phyloP scores from a whole-genome alignment of 2,329 filamentous ascomycete genomes.

The Ilyonectria destructans region DNA sequence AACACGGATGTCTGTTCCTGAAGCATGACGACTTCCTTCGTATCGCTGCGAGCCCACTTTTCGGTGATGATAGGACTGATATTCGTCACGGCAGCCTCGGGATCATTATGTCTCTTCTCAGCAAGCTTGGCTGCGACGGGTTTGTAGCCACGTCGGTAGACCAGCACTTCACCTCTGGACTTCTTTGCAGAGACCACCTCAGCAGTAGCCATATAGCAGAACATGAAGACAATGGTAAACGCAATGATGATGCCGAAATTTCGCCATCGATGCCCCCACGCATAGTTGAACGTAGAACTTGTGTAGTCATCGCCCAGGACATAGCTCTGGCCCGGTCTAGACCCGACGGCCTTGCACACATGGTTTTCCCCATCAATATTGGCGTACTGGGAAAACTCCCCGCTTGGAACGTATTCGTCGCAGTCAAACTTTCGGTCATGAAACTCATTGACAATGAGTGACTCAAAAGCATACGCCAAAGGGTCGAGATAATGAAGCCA shows the following conservation, averaged over 20 bases:
- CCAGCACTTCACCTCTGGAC: slow-evolving; percentile 83
- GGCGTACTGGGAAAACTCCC: slow-evolving; percentile 42
- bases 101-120: not conserved
- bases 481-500: slow-evolving; percentile 90
- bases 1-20: slow-evolving; percentile 62
- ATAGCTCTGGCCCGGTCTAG: slow-evolving; percentile 58
- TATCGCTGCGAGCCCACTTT: not conserved
- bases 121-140: slow-evolving; percentile 53
- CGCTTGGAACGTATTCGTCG: slow-evolving; percentile 58
- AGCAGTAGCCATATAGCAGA: slow-evolving; percentile 74
- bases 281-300: slow-evolving; percentile 66
- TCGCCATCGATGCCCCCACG: slow-evolving; percentile 74
- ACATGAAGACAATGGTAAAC: slow-evolving; percentile 76
- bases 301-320: slow-evolving; percentile 63
- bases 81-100: not conserved
- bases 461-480: slow-evolving; percentile 85
- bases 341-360: slow-evolving; percentile 65
- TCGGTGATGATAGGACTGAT: not conserved
- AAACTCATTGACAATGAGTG: slow-evolving; percentile 89
- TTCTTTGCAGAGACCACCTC: slow-evolving; percentile 78
- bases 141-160: slow-evolving; percentile 81
- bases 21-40: not conserved
- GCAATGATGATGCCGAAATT: slow-evolving; percentile 80
- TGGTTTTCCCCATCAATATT: slow-evolving; percentile 47
- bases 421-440: slow-evolving; percentile 73